Conservation (phyloP, 2,329 filamentous ascomycete species). For the Trichophyton simii region DNA sequence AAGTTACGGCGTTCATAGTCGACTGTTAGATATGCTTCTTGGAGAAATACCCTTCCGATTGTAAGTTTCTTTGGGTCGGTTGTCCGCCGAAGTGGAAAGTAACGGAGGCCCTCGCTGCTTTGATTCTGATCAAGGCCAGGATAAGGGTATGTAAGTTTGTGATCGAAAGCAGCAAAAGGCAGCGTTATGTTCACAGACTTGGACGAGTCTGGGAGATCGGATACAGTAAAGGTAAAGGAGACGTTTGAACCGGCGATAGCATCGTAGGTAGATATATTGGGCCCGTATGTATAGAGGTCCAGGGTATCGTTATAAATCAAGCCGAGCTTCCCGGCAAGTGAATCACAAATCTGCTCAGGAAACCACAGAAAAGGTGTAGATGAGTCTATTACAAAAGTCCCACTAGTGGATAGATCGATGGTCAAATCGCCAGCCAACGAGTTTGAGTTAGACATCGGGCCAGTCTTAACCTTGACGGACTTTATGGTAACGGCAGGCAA, state of each 20-base stretch:
- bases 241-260: slow-evolving; percentile 19
- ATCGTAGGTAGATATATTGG: slow-evolving; percentile 14
- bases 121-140: slow-evolving; percentile 18
- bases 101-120: slow-evolving; percentile 18
- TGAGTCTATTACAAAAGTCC: slow-evolving; percentile 28
- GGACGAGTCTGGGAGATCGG: slow-evolving; percentile 19
- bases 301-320: slow-evolving; percentile 25
- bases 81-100: slow-evolving; percentile 31
- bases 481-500: slow-evolving; percentile 23
- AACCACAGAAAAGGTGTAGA: slow-evolving; percentile 31
- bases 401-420: slow-evolving; percentile 12
- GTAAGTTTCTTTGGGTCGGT: slow-evolving; percentile 23
- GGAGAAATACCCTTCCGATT: slow-evolving; percentile 31
- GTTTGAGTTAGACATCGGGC: slow-evolving; percentile 5
- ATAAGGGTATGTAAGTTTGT: slow-evolving; percentile 25
- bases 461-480: slow-evolving; percentile 17
- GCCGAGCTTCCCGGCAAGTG: slow-evolving; percentile 26
- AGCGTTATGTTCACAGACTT: slow-evolving; percentile 23
- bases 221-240: slow-evolving; percentile 26
- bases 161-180: slow-evolving; percentile 31
- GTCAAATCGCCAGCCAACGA: not conserved
- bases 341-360: slow-evolving; percentile 24
- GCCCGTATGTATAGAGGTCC: slow-evolving; percentile 26
- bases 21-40: slow-evolving; percentile 29
- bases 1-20: slow-evolving; percentile 29